phyloP scores from a whole-genome alignment of 805 yeast genomes.

The Ogataea nitratoaversa region DNA sequence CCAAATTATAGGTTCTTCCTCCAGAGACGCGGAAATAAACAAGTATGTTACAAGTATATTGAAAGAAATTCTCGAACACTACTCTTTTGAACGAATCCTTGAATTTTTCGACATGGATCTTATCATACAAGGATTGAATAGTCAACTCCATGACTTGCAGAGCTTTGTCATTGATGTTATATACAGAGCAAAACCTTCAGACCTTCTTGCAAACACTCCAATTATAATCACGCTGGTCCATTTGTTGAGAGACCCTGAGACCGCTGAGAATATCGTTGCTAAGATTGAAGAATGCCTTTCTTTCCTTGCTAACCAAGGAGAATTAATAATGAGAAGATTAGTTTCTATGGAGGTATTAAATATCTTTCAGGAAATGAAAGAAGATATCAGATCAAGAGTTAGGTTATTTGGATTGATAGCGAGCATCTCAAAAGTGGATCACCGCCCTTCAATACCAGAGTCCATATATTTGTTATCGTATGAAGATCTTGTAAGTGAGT shows the following conservation, averaged over 20 bases:
- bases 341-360: constrained; percentile 22
- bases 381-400: constrained; percentile 23
- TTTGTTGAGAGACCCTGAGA: constrained; percentile 17
- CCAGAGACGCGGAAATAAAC: constrained; percentile 20
- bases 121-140: constrained; percentile 27
- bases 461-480: constrained; percentile 22
- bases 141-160: constrained; percentile 24
- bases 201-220: constrained; percentile 31
- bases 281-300: constrained; percentile 21
- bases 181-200: constrained; percentile 27
- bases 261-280: constrained; percentile 19
- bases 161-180: constrained; percentile 23
- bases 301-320: constrained; percentile 23
- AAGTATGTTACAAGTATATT: constrained; percentile 19
- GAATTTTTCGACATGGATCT: constrained; percentile 21
- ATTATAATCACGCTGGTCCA: constrained; percentile 23
- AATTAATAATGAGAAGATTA: constrained; percentile 28
- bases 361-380: constrained; percentile 20
- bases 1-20: constrained; percentile 21
- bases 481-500: constrained; percentile 14
- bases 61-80: constrained; percentile 23
- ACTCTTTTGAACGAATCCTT: constrained; percentile 27
- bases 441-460: constrained; percentile 22
- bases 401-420: constrained; percentile 30
- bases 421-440: constrained; percentile 18